Evolutionary conservation across 148 eudicot genomes (phyloP).

Genomic region (Hydrangea macrophylla): DNA sequence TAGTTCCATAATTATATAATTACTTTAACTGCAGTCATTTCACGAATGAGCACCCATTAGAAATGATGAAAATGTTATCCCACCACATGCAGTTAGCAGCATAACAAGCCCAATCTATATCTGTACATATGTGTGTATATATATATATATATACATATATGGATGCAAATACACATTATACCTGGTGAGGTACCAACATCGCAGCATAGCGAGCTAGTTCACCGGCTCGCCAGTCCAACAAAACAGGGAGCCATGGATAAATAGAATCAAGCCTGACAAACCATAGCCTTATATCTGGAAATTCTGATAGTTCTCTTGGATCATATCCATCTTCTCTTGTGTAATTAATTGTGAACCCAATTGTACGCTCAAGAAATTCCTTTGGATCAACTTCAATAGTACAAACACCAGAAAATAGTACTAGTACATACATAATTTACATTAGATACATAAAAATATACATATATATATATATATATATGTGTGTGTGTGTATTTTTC

Average conservation of each 20-base stretch:
- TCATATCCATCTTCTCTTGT: conserved; percentile 61
- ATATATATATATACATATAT: not conserved
- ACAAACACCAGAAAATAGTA: not conserved
- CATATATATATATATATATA: too few species aligned
- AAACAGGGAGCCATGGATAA: conserved; percentile 88
- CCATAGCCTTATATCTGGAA: conserved; percentile 83
- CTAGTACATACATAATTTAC: not conserved
- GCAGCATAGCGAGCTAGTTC: conserved; percentile 97
- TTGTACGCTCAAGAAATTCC: conserved; percentile 60
- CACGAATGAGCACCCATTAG: too few species aligned
- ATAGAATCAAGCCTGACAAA: conserved; percentile 81
- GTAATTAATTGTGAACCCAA: conserved; percentile 80
- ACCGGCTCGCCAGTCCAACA: conserved; percentile 89
- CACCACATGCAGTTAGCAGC: too few species aligned
- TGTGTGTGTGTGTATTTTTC: too few species aligned
- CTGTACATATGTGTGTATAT: not conserved
- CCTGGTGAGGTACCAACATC: conserved; percentile 96
- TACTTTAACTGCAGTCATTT: too few species aligned
- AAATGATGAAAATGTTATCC: too few species aligned
- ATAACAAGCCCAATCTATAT: not conserved
- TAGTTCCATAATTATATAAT: too few species aligned
- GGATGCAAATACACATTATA: conserved; percentile 5
- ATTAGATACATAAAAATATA: not conserved
- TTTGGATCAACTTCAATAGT: conserved; percentile 40
- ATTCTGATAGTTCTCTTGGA: conserved; percentile 71